A percentile compares a stretch with the other conserved stretches of the same genome.
phyloP scores from a whole-genome alignment of 2,329 filamentous ascomycete genomes.

The Colletotrichum lindemuthianum region DNA sequence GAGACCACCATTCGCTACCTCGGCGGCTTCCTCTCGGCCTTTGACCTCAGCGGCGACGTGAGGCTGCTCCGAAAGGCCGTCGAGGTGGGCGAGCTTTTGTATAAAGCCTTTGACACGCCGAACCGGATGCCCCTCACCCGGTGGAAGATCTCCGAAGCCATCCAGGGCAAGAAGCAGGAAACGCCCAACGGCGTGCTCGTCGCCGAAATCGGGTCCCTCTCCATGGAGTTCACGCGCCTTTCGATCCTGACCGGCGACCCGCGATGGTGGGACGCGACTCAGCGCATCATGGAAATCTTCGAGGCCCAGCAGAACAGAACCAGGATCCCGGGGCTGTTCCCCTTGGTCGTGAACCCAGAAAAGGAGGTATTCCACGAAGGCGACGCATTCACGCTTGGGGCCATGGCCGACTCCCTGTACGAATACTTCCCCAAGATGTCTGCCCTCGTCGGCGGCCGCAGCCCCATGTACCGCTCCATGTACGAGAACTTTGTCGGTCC shows the following conservation, averaged over 20 bases:
- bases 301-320: constrained; percentile 74
- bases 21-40: constrained; percentile 55
- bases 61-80: constrained; percentile 54
- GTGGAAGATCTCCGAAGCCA: constrained; percentile 42
- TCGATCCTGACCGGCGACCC: constrained; percentile 76
- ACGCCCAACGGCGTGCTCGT: constrained; percentile 51
- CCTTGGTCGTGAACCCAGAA: constrained; percentile 68
- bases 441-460: constrained; percentile 71
- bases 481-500: constrained; percentile 70
- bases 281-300: constrained; percentile 77
- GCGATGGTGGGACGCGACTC: constrained; percentile 80
- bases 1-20: constrained; percentile 58
- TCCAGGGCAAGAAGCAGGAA: constrained; percentile 39
- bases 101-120: constrained; percentile 58
- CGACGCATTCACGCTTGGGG: constrained; percentile 62
- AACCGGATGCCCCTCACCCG: constrained; percentile 55
- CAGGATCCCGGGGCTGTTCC: constrained; percentile 81
- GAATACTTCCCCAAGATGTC: constrained; percentile 72
- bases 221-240: constrained; percentile 76
- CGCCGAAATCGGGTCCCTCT: constrained; percentile 73
- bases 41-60: constrained; percentile 55
- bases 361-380: constrained; percentile 55
- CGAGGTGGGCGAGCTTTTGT: constrained; percentile 59
- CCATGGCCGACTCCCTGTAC: constrained; percentile 64
- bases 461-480: constrained; percentile 70